Evolutionary conservation across 805 yeast genomes (phyloP), one percentile per base, ranked within the genome.

Genomic region (Candida silvatica): DNA sequence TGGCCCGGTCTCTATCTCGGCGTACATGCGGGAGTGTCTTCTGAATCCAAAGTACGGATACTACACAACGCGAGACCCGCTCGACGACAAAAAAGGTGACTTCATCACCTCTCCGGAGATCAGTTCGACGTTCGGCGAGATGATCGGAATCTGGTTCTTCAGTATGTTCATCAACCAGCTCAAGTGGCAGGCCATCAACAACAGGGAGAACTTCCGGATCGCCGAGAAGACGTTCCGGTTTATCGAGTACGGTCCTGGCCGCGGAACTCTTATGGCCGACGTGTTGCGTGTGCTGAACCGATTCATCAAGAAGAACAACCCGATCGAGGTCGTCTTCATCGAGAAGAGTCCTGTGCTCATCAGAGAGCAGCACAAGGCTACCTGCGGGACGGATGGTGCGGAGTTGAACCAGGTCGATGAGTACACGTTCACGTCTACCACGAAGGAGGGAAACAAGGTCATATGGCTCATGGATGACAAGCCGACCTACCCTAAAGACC

Each of bases 71-170:
- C 61, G 77, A 41, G 79, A 84, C 45, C 94, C 94, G 2, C 61
- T 85, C 24, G 55, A 45, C 27, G 24, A 44, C 1, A 37, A 39
- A 17, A 42, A 38, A 4, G 94, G 94, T 4, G 95, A 85, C 54
- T 85, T 85, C 53, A 67, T 79, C 34, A 85, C 95, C 0, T 79
- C 90, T 0, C 95, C 95, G 0, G 95, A 85, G 55, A 82, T 85
- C 34, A 80, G 90, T 5, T 84, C 83, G 27, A 79, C 84, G 60
- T 85, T 84, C 61, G 95, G 95, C 16, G 94, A 85, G 52, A 71
- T 82, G 62, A 66, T 82, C 39, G 94, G 92, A 0, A 59, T 85
- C 4, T 85, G 94, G 85, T 61, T 67, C 38, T 73, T 62, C 40
- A 61, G 71, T 9, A 52, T 58, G 8, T 82, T 87, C 83, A 40